Base-by-base conservation (phyloP, 2,329 filamentous ascomycete species). In the Thyridium curvatum region DNA sequence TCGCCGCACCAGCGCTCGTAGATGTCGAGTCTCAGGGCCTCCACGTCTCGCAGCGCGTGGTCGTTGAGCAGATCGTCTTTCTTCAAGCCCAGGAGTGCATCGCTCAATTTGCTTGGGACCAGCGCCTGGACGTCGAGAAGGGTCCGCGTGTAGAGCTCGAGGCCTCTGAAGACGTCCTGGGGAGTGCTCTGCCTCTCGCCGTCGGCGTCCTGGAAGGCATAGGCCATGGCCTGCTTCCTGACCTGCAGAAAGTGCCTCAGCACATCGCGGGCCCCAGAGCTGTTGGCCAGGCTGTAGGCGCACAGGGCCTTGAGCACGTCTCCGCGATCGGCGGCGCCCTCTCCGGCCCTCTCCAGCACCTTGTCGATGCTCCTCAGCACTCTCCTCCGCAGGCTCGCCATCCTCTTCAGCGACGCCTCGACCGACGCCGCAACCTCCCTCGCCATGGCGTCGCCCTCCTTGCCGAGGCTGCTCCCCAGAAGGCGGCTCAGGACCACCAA, bases 251-350 rank as follows among this genome's bases (percentile, higher is more conserved):
- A 91, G 60, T 93, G 82, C 8, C 78, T 70, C 38, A 96, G 61
- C 1, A 87, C 84, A 55, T 95, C 89, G 41, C 77, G 80, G 0
- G 86, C 80, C 0, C 88, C 85, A 1, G 84, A 88, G 52, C 79
- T 94, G 3, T 84, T 89, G 2, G 82, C 79, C 37, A 97, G 69
- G 44, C 87, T 89, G 56, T 89, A 90, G 0, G 90, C 89, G 40
- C 82, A 85, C 48, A 96, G 70, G 1, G 83, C 80, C 49, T 87
- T 82, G 12, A 91, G 66, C 13, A 93, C 71, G 16, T 75, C 68
- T 43, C 69, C 52, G 41, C 70, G 40, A 17, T 30, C 28, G 12
- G 21, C 28, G 12, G 32, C 30, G 16, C 13, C 34, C 26, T 32
- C 26, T 32, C 26, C 14, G 5, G 10, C 42, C 4, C 12, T 14